Conservation (phyloP, 2,329 filamentous ascomycete genomes). For the Elsinoe fawcettii region DNA sequence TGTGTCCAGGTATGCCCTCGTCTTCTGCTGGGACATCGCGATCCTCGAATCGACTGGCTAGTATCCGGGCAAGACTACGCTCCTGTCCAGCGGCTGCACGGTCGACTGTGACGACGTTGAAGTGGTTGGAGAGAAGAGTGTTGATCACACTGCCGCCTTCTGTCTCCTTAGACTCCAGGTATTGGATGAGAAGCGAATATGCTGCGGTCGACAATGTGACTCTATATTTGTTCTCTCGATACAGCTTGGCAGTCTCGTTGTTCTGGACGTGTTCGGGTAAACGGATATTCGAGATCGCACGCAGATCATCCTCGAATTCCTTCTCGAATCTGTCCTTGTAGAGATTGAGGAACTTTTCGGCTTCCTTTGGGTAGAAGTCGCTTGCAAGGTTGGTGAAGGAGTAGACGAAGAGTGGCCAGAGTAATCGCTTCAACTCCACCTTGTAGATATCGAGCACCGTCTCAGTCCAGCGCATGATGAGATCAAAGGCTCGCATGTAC, state of each 20-base stretch:
- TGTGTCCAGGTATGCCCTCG: conserved; percentile 61
- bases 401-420: conserved; percentile 94
- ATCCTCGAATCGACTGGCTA: conserved; percentile 47
- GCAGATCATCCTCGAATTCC: conserved; percentile 73
- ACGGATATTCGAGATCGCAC: conserved; percentile 63
- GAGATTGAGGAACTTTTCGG: conserved; percentile 62
- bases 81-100: conserved; percentile 48
- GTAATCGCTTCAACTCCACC: conserved; percentile 76
- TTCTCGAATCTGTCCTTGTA: conserved; percentile 64
- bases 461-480: conserved; percentile 62
- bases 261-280: conserved; percentile 70
- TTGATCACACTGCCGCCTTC: conserved; percentile 72
- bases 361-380: conserved; percentile 63
- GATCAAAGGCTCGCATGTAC: conserved; percentile 61
- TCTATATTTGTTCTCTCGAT: conserved; percentile 79
- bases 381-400: conserved; percentile 74
- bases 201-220: conserved; percentile 82
- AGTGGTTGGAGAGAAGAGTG: conserved; percentile 57
- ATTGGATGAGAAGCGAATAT: conserved; percentile 75
- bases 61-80: conserved; percentile 52
- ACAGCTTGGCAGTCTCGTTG: conserved; percentile 71
- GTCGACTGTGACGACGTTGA: conserved; percentile 53
- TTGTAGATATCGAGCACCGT: conserved; percentile 93
- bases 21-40: conserved; percentile 57
- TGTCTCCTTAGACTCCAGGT: conserved; percentile 77